Evolutionary conservation across 768 basidiomycete species (phyloP), one percentile per base, ranked within the genome.

Genomic region (Naematelia aurantialba): DNA sequence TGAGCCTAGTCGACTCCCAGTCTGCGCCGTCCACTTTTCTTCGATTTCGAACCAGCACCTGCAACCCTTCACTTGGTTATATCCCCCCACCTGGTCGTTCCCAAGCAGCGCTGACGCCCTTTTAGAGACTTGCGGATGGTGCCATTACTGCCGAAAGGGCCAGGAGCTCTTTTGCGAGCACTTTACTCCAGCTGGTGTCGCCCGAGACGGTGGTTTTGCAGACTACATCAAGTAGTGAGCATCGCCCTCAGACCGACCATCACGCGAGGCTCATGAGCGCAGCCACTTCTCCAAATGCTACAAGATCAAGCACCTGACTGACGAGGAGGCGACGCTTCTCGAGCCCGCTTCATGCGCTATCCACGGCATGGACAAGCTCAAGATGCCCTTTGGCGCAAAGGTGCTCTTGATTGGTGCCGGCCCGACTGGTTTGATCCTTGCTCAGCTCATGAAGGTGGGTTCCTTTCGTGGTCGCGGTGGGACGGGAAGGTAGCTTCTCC

Each of bases 311-410:
- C 92, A 92, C 78, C 82, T 93, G 53, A 84, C 84, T 5, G 89
- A 92, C 71, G 87, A 89, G 68, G 90, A 92, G 63, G 85, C 90
- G 0, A 91, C 89, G 2, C 83, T 94, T 19, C 81, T 92, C 31
- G 91, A 93, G 72, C 91, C 91, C 42, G 89, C 89, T 2, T 87
- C 91, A 4, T 94, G 91, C 65, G 91, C 91, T 29, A 84, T 94
- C 52, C 91, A 94, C 74, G 91, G 91, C 4, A 85, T 92, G 61
- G 91, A 94, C 78, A 89, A 90, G 76, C 83, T 94, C 57, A 83
- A 81, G 57, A 86, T 89, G 1, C 84, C 86, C 2, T 88, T 91
- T 59, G 91, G 91, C 25, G 80, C 88, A 42, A 89, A 91, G 51
- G 89, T 88, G 19, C 83, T 94, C 53, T 80, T 93, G 31, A 81